These are phyloP conservation scores for Nymphaea colorata DNA, from an alignment of 164 flowering plant genomes.

Conservation along the genomic window DNA sequence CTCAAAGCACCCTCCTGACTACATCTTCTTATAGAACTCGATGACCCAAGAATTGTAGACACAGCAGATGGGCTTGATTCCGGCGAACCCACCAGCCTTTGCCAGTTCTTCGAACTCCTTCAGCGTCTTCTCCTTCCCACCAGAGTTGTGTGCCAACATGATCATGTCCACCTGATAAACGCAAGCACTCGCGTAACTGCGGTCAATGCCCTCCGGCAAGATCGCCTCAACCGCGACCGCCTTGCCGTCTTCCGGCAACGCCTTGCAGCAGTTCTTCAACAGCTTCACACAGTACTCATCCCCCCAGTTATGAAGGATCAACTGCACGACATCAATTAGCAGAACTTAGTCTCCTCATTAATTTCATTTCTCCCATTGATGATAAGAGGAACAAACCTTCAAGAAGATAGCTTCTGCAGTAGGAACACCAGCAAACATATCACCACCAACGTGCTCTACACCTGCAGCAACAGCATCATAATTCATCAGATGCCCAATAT, in stretches of 20 bases:
- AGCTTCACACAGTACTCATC: conserved; percentile 65
- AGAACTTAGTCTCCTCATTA: no score
- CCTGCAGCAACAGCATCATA: conserved; percentile 24
- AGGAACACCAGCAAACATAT: conserved; percentile 77
- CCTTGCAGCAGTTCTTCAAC: conserved; percentile 60
- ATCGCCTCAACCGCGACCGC: conserved; percentile 57
- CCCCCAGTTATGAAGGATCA: conserved; percentile 92
- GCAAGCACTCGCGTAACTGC: conserved; percentile 24
- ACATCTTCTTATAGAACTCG: conserved; percentile 43
- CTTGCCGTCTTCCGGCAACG: conserved; percentile 62
- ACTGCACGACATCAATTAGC: conserved; percentile 21
- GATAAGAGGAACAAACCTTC: conserved; percentile 39
- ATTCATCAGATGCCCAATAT: background rate
- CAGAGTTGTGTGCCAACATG: conserved; percentile 79
- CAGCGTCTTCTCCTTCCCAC: conserved; percentile 77
- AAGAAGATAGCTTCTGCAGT: conserved; percentile 83
- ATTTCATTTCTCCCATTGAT: no score
- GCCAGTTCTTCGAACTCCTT: conserved; percentile 62
- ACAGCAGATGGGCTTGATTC: conserved; percentile 26
- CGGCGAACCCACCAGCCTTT: conserved; percentile 51
- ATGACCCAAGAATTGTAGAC: conserved; percentile 53
- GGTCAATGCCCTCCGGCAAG: conserved; percentile 45
- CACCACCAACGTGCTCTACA: conserved; percentile 75
- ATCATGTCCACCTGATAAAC: conserved; percentile 41
- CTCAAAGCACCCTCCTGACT: background rate